Percentiles rank a stretch among this genome's conserved stretches.
Evolutionary conservation across 768 basidiomycete genomes (phyloP).

Genomic region (Termitomyces sp.): DNA sequence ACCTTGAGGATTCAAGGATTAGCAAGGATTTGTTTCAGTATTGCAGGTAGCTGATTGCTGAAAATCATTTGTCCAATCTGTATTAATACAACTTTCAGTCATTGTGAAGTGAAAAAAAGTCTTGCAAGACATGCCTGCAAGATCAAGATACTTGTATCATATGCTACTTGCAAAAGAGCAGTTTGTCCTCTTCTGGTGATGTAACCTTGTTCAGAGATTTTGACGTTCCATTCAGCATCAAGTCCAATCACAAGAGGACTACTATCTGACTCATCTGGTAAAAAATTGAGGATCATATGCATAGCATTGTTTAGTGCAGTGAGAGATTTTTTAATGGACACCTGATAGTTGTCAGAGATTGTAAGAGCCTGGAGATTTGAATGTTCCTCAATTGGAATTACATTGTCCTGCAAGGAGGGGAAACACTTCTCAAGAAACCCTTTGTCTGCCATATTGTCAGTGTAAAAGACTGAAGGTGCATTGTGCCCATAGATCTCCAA

Average conservation of each 20-base stretch:
- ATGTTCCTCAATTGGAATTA: constrained; percentile 16
- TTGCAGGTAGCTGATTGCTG: background rate
- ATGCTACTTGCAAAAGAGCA: constrained; percentile 18
- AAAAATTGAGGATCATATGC: constrained; percentile 13
- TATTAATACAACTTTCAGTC: background rate
- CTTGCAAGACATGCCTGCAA: constrained; percentile 15
- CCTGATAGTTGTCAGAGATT: constrained; percentile 11
- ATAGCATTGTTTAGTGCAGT: constrained; percentile 13
- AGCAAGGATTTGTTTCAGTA: constrained; percentile 6
- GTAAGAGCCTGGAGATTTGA: constrained; percentile 14
- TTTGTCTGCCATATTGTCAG: constrained; percentile 26
- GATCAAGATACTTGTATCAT: constrained; percentile 15
- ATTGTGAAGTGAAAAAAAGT: no score
- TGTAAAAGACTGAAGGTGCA: constrained; percentile 21
- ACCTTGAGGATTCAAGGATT: constrained; percentile 11
- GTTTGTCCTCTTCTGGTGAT: constrained; percentile 13
- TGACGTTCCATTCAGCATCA: constrained; percentile 23
- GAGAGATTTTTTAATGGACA: constrained; percentile 10
- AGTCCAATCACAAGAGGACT: constrained; percentile 15
- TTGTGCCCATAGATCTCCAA: constrained; percentile 22
- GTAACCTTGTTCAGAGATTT: constrained; percentile 12
- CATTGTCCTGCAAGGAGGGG: constrained; percentile 12
- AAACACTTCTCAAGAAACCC: constrained; percentile 7
- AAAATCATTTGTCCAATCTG: background rate
- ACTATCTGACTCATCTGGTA: constrained; percentile 11